Conservation (phyloP, 2,329 filamentous ascomycete genomes). For the Alternaria hordeiaustralica region DNA sequence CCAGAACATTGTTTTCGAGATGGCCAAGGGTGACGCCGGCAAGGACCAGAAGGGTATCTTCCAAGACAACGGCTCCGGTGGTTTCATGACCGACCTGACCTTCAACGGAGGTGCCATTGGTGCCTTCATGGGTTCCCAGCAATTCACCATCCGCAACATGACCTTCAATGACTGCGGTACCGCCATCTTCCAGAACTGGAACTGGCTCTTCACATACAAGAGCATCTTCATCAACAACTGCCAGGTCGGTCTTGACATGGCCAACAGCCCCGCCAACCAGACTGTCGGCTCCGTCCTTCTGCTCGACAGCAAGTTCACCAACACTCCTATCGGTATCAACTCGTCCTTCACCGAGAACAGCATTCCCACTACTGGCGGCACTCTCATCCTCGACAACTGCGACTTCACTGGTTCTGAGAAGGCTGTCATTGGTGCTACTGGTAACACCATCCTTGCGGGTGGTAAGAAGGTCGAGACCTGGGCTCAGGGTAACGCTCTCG, state of each 20-base stretch:
- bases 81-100: conserved; percentile 64
- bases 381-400: conserved; percentile 86
- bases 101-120: conserved; percentile 69
- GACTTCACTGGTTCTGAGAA: conserved; percentile 75
- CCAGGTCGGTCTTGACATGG: conserved; percentile 58
- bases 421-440: conserved; percentile 67
- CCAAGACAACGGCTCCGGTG: conserved; percentile 66
- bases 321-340: conserved; percentile 77
- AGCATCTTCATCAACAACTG: conserved; percentile 56
- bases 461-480: conserved; percentile 74
- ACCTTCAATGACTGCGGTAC: conserved; percentile 58
- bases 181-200: conserved; percentile 62
- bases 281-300: conserved; percentile 86
- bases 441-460: conserved; percentile 70
- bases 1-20: conserved; percentile 67
- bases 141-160: conserved; percentile 62
- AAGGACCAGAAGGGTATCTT: conserved; percentile 65
- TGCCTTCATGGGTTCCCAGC: conserved; percentile 68
- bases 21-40: conserved; percentile 54
- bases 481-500: conserved; percentile 80
- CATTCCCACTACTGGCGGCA: conserved; percentile 74
- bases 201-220: conserved; percentile 60
- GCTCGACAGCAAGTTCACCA: conserved; percentile 78
- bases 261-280: conserved; percentile 65
- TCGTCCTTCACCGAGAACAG: conserved; percentile 76